Base-by-base conservation (phyloP, 306 rosid genomes). In the Nissolia schottii region DNA sequence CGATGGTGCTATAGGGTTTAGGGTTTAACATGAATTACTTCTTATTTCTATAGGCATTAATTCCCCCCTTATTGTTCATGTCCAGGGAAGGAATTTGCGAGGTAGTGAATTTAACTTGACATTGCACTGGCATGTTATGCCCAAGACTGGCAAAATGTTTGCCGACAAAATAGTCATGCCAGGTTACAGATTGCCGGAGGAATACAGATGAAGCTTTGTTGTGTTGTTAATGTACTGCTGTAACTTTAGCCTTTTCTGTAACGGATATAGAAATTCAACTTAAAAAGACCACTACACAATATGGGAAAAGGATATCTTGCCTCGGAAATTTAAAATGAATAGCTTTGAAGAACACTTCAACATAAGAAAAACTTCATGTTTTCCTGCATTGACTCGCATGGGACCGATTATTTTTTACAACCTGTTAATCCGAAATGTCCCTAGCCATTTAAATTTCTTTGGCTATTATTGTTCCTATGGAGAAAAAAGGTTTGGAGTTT, bases 71-170 rank as follows among this genome's bases (percentile, higher is more conserved):
- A n/a, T 72, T 41, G 20, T 35, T 14, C 7, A 7, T 75, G 31
- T 75, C 12, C 78, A 94, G 99, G 99, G 97, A 78, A 85, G 77
- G 80, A 91, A 91, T 84, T 83, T 91, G 66, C 88, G 93, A 2
- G 93, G 97, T 20, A 91, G 88, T 79, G 96, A 84, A 24, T 89
- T 83, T 75, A 94, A 94, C 90, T 73, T 94, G 79, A 91, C 99
- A 20, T 19, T 94, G 87, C 99, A 94, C 83, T 94, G 99, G 99
- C 99, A 94, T 63, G 91, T 91, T 32, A 94, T 94, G 99, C 99
- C 99, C 50, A 91, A 91, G 88, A 89, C 96, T 19, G 99, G 99
- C 41, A 94, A 91, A 80, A 94, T 91, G 97, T 82, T 70, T 50
- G 96, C 83, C 1, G 84, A 88, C 85, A 91, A 89, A 82, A 74